phyloP scores from a whole-genome alignment of 2,329 filamentous ascomycete genomes.

The Colletotrichum godetiae region DNA sequence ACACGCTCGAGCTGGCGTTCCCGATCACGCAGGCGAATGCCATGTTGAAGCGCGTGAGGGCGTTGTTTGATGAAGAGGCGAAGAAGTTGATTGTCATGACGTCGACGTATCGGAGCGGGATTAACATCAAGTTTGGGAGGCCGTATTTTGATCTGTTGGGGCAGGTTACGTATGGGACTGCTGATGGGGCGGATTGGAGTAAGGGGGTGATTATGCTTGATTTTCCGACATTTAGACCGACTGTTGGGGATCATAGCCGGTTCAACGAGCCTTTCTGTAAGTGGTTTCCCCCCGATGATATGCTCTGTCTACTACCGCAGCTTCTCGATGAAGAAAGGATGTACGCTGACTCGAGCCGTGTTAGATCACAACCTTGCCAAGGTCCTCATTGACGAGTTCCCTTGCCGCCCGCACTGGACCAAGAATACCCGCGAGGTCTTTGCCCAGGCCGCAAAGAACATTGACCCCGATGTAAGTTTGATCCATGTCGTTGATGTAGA shows the following conservation, averaged over 20 bases:
- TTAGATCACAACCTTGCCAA: conserved; percentile 57
- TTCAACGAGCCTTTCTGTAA: conserved; percentile 64
- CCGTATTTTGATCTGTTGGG: conserved; percentile 61
- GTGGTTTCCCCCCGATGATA: conserved; percentile 31
- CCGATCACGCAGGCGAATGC: conserved; percentile 61
- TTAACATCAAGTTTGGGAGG: conserved; percentile 65
- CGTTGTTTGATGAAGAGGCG: conserved; percentile 59
- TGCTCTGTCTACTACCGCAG: neutral
- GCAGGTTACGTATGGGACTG: conserved; percentile 59
- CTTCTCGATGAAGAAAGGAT: neutral
- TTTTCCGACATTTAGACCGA: conserved; percentile 60
- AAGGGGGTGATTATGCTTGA: conserved; percentile 66
- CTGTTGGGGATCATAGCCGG: conserved; percentile 55
- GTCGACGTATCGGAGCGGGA: conserved; percentile 61
- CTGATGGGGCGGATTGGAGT: conserved; percentile 59
- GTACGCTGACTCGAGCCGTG: neutral
- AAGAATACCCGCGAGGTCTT: conserved; percentile 64
- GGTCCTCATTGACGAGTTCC: conserved; percentile 60
- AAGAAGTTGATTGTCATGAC: conserved; percentile 58
- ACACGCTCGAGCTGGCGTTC: conserved; percentile 63
- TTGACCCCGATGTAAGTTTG: conserved; percentile 54
- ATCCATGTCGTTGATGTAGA: neutral
- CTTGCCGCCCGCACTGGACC: conserved; percentile 64
- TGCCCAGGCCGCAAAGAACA: conserved; percentile 55
- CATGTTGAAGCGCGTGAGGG: conserved; percentile 59